Conservation (phyloP, 306 rosid species). For the Trichosanthes truncata region DNA sequence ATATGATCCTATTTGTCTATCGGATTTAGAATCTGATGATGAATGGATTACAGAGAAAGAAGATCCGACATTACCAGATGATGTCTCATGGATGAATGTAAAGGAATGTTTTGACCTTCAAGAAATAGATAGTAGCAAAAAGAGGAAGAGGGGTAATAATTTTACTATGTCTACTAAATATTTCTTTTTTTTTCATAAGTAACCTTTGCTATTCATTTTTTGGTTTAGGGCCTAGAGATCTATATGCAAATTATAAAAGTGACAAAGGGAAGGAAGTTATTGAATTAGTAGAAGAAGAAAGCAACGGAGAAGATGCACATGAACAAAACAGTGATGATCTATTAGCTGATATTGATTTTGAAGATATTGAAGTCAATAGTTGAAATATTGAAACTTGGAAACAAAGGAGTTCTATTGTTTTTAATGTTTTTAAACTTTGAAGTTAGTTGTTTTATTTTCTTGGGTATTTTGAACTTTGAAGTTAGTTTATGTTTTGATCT, state of each 20-base stretch:
- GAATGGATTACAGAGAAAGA: neutral
- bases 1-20: neutral
- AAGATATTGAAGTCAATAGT: neutral
- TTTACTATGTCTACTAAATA: neutral
- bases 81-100: neutral
- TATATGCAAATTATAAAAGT: neutral
- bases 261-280: neutral
- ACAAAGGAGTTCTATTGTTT: neutral
- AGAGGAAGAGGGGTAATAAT: neutral
- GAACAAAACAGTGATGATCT: neutral
- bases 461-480: neutral
- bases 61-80: neutral
- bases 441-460: neutral
- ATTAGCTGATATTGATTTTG: neutral
- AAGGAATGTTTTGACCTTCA: neutral
- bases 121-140: neutral
- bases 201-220: too few relatives aligned
- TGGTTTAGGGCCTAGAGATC: neutral
- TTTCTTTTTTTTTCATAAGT: neutral
- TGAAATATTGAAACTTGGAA: neutral
- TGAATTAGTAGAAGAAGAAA: neutral
- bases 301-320: neutral
- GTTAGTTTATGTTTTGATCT: neutral
- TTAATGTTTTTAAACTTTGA: too few relatives aligned
- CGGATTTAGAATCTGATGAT: neutral